Conservation (phyloP, 257 asterid species). For the Gentiana dahurica region DNA sequence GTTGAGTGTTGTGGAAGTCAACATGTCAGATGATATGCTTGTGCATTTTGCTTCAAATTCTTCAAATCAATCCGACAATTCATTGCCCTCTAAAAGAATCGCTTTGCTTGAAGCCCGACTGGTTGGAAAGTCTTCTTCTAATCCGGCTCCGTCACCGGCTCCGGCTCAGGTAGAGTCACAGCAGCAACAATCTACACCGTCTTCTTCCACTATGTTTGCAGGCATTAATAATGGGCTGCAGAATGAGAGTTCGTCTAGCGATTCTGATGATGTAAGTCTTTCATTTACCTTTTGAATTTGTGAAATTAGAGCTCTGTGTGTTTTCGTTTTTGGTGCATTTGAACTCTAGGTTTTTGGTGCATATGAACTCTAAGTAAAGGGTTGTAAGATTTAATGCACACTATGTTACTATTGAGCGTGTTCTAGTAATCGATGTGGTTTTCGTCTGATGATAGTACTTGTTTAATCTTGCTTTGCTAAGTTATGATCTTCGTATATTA, state of each 20-base stretch:
- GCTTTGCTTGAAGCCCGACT: constrained; percentile 91
- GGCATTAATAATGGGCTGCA: constrained; percentile 26
- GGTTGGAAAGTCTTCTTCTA: constrained; percentile 67
- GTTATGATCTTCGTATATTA: too few relatives aligned
- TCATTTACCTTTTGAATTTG: constrained; percentile 3
- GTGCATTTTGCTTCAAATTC: constrained; percentile 78
- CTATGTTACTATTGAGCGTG: not conserved
- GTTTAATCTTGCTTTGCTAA: too few relatives aligned
- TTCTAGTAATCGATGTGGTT: not conserved
- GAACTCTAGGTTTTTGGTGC: too few relatives aligned
- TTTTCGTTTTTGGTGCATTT: not conserved
- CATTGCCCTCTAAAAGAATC: constrained; percentile 41
- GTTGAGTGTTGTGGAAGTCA: constrained; percentile 12
- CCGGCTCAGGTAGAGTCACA: constrained; percentile 22
- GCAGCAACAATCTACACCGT: constrained; percentile 36
- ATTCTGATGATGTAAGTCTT: constrained; percentile 68
- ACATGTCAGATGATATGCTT: constrained; percentile 77
- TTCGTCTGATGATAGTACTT: not conserved
- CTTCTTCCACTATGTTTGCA: constrained; percentile 37
- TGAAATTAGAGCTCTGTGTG: not conserved
- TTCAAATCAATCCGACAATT: constrained; percentile 82
- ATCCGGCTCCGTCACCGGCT: constrained; percentile 11
- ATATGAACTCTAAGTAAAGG: too few relatives aligned
- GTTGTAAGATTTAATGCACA: not conserved
- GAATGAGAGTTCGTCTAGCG: constrained; percentile 50